Conservation (phyloP, 805 yeast genomes). For the Saccharomyces paradoxus region DNA sequence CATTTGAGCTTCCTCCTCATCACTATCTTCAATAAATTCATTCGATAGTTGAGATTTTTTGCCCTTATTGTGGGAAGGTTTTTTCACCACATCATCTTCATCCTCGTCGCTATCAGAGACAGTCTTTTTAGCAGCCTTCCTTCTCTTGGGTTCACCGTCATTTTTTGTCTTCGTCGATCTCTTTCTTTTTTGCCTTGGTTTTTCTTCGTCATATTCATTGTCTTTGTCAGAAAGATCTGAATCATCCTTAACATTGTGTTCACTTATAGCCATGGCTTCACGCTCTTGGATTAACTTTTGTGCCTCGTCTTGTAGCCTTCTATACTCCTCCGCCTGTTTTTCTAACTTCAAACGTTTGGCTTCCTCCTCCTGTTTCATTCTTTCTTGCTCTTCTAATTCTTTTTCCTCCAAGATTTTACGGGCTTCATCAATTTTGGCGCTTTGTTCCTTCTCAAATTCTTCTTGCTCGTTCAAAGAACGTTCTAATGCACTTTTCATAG, state of each 20-base stretch:
- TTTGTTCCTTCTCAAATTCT: constrained; percentile 50
- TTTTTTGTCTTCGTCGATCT: constrained; percentile 12
- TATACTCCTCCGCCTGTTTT: constrained; percentile 44
- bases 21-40: constrained; percentile 39
- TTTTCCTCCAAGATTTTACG: constrained; percentile 56
- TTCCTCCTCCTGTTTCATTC: constrained; percentile 42
- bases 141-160: constrained; percentile 25
- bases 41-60: constrained; percentile 28
- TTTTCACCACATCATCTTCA: constrained; percentile 22
- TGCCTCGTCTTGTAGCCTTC: constrained; percentile 48
- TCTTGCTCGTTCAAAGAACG: constrained; percentile 65
- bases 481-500: constrained; percentile 63
- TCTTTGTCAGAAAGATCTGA: constrained; percentile 29
- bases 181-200: constrained; percentile 21
- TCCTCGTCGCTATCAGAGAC: constrained; percentile 20
- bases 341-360: constrained; percentile 38
- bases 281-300: constrained; percentile 50
- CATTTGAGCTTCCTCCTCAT: constrained; percentile 29
- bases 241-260: constrained; percentile 33
- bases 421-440: constrained; percentile 64
- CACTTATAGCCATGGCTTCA: constrained; percentile 37
- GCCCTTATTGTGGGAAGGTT: constrained; percentile 18
- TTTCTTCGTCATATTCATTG: constrained; percentile 24
- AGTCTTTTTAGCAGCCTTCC: constrained; percentile 39
- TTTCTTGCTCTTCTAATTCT: constrained; percentile 38